Evolutionary conservation across 345 rosid genomes (phyloP).

Genomic region (Gossypium stocksii): DNA sequence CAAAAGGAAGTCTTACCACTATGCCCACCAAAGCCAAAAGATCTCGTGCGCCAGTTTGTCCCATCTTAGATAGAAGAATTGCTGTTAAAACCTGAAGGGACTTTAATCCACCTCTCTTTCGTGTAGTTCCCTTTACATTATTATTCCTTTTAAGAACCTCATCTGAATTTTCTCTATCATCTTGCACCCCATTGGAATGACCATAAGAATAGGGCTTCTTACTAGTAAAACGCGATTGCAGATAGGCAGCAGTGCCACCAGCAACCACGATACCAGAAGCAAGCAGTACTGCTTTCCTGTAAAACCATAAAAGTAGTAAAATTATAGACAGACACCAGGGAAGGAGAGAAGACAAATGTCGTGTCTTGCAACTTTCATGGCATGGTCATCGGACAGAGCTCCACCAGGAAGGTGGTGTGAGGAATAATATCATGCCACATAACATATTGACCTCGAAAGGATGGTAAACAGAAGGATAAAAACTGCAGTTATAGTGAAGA

Average conservation of each 20-base stretch:
- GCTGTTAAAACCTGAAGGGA: slow-evolving; percentile 74
- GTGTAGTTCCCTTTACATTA: slow-evolving; percentile 32
- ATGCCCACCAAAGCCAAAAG: slow-evolving; percentile 68
- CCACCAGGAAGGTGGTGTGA: no score
- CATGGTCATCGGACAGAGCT: background rate
- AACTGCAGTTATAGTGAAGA: background rate
- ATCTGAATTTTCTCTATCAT: slow-evolving; percentile 36
- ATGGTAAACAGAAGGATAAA: background rate
- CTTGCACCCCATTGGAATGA: slow-evolving; percentile 45
- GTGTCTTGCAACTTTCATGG: background rate
- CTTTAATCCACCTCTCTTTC: slow-evolving; percentile 69
- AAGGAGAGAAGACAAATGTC: background rate
- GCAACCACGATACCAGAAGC: slow-evolving; percentile 78
- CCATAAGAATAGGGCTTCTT: slow-evolving; percentile 36
- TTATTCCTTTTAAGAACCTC: slow-evolving; percentile 27
- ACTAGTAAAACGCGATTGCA: slow-evolving; percentile 47
- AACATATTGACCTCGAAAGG: background rate
- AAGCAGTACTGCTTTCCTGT: slow-evolving; percentile 75
- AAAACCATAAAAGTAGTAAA: background rate
- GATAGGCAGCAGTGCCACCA: slow-evolving; percentile 78
- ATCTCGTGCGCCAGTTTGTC: slow-evolving; percentile 77
- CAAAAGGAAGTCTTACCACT: slow-evolving; percentile 52
- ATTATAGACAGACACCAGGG: background rate
- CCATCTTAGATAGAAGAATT: slow-evolving; percentile 80
- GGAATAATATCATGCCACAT: background rate